A percentile compares a stretch with the other conserved stretches of the same genome.
phyloP scores from a whole-genome alignment of 352 stramenopile species.

The Globisporangium perplexum region DNA sequence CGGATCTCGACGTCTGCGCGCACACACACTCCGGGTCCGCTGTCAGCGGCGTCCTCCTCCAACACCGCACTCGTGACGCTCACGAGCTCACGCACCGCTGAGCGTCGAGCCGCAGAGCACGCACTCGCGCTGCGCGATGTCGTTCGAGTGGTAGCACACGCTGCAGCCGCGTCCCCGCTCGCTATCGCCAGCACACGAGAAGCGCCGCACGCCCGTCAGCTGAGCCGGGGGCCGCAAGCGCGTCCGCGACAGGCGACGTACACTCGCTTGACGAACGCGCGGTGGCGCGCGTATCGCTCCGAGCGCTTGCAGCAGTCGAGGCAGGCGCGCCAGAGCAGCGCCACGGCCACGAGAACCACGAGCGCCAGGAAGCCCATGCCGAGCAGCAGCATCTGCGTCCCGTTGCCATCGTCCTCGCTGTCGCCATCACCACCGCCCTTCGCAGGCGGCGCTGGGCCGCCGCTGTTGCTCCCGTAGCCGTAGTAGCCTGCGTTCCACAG shows the following conservation, averaged over 20 bases:
- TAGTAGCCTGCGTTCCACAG: background rate
- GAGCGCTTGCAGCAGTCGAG: constrained; percentile 42
- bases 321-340: constrained; percentile 34
- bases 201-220: background rate
- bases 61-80: too few species aligned
- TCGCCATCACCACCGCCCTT: constrained; percentile 8
- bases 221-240: too few species aligned
- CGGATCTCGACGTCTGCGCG: background rate
- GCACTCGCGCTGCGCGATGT: constrained; percentile 34
- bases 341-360: constrained; percentile 33
- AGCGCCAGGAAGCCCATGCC: constrained; percentile 27
- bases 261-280: constrained; percentile 41
- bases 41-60: background rate
- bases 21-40: background rate
- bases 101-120: constrained; percentile 42
- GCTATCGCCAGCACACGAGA: constrained; percentile 13
- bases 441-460: background rate
- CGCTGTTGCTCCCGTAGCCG: constrained; percentile 1
- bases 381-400: constrained; percentile 24
- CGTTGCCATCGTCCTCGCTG: constrained; percentile 5
- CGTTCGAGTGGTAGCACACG: constrained; percentile 55
- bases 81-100: constrained; percentile 25
- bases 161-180: constrained; percentile 39
- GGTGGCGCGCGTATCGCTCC: constrained; percentile 24
- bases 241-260: too few species aligned